Evolutionary conservation across 768 basidiomycete genomes (phyloP), one percentile per base, ranked within the genome.

Genomic region (Lentinus tigrinus): DNA sequence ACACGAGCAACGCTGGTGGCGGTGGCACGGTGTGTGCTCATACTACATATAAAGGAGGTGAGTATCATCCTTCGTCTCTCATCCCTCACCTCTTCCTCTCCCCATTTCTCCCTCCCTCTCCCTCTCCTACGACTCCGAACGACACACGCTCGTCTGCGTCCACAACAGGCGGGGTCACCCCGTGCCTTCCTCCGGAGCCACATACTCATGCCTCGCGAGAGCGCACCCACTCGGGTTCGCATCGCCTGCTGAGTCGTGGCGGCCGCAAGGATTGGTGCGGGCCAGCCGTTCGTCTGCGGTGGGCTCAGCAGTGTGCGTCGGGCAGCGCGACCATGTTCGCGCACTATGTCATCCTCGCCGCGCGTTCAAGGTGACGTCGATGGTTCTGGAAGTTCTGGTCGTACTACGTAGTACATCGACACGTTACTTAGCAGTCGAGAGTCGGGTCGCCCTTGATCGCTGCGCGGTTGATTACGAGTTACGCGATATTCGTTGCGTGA

Each of bases 251-350:
- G 63, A 59, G 67, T 68, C 55, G 67, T 68, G 67, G 67, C 67
- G 65, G 65, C 63, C 65, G 67, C 67, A 68, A 68, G 67, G 67
- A 68, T 66, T 68, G 67, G 43, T 66, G 61, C 56, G 67, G 64
- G 58, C 58, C 27, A 52, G 21, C 38, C 56, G 47, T 10, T 51
- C 60, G 56, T 36, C 26, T 50, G 40, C 56, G 31, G 56, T 47
- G 51, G 54, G 28, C n/a, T 34, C 46, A 27, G 51, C 26, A 40
- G 43, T 19, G 23, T 40, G n/a, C n/a, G n/a, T n/a, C n/a, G n/a
- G n/a, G n/a, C n/a, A n/a, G n/a, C n/a, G n/a, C n/a, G n/a, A n/a
- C 7, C 19, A 7, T 43, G 27, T 11, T n/a, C n/a, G n/a, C n/a
- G n/a, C n/a, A n/a, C n/a, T n/a, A n/a, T n/a, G n/a, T n/a, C n/a